Evolutionary conservation across 495 filamentous ascomycete species (phyloP), one percentile per base, ranked within the genome.

Genomic region (Lophium mytilinum): DNA sequence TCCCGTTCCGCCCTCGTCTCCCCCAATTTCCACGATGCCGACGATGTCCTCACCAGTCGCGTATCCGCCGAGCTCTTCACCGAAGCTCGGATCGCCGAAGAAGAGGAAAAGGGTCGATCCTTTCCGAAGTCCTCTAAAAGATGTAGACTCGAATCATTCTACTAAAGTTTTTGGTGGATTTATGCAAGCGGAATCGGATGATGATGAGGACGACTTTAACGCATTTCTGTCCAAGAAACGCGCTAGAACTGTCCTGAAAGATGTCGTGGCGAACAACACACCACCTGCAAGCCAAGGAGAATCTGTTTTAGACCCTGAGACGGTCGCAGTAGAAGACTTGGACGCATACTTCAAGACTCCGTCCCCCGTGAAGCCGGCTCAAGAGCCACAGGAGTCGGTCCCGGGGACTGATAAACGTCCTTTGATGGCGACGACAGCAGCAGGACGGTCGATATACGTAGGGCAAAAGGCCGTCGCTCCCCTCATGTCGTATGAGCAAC

Each of bases 401-500:
- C 9, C 61, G 39, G 51, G 43, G 19, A 15, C 53, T 17, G 17
- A 15, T 0, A 50, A 3, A 24, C 30, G 34, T 18, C 36, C 37
- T 45, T 74, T 64, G 72, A 50, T 78, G 35, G 75, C 87, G 18
- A 80, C 77, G 50, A 87, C 81, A 21, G 90, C 84, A 64, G 79
- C 80, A 1, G 89, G 89, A 52, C 83, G 77, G 50, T 74, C 74
- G 1, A 71, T 85, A 34, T 71, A 76, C 35, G 76, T 89, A 35
- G 69, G 72, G 8, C 65, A 76, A 56, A 83, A 80, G 43, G 77
- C 75, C 50, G 58, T 75, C 11, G 63, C 71, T 9, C 67, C 65
- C 3, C 62, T 72, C 4, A 67, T 82, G 30, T 78, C 86, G 0
- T 94, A 85, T 64, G 79, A 89, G 64, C 75, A 74, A 39, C 76